These are phyloP conservation scores for Beauveria sp. DNA, from an alignment of 2,329 filamentous ascomycete genomes.

Conservation along the genomic window DNA sequence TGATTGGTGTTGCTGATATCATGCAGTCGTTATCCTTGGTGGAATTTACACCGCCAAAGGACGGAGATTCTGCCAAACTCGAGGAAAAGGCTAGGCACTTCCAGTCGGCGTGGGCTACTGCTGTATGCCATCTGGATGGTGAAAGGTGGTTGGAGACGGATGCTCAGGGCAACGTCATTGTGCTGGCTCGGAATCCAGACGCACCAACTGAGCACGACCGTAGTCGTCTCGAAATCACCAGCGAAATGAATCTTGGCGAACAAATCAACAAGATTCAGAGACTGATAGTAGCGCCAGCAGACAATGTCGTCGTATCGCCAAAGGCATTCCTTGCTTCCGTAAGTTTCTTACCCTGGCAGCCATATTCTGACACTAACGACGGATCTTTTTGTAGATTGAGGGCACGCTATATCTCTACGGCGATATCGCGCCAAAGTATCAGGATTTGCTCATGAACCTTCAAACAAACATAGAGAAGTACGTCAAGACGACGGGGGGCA, in stretches of 20 bases:
- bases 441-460: constrained; percentile 75
- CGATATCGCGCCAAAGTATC: constrained; percentile 61
- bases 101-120: constrained; percentile 74
- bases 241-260: constrained; percentile 82
- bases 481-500: constrained; percentile 61
- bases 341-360: constrained; percentile 28
- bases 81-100: constrained; percentile 73
- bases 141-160: constrained; percentile 79
- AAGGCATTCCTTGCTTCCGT: constrained; percentile 86
- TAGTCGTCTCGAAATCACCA: constrained; percentile 61
- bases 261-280: constrained; percentile 84
- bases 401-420: constrained; percentile 88
- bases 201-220: constrained; percentile 70
- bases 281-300: constrained; percentile 58
- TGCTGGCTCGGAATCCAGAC: constrained; percentile 65
- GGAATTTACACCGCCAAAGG: constrained; percentile 54
- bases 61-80: constrained; percentile 54
- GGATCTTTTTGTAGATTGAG: constrained; percentile 56
- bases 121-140: constrained; percentile 62
- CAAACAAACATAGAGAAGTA: constrained; percentile 63
- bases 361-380: constrained; percentile 16
- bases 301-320: constrained; percentile 64
- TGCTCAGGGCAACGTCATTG: constrained; percentile 77
- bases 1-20: constrained; percentile 79
- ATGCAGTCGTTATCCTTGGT: constrained; percentile 88